Base-by-base conservation (phyloP, 495 filamentous ascomycete genomes). In the Penicillium tannophilum region DNA sequence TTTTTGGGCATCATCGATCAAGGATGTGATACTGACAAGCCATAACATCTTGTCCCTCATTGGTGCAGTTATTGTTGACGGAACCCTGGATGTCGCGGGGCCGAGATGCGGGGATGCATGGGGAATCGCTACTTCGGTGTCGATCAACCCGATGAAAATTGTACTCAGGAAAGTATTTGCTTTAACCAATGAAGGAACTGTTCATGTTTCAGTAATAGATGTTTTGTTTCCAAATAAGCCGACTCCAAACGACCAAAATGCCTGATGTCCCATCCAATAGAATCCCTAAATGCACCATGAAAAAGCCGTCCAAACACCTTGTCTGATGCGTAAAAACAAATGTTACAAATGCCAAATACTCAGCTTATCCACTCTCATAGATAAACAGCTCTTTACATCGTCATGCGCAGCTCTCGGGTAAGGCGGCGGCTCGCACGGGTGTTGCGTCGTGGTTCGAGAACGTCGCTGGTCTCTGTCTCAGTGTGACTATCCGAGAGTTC, bases 401-500 rank as follows among this genome's bases (percentile, higher is more conserved):
- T 75, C 70, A 75, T 71, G 19, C 76, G 68, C 49, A 78, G 57
- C 19, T 71, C 67, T 45, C 72, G 64, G 19, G 72, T 72, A 14
- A 67, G 71, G 23, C 65, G 67, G 30, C 74, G 64, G 52, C 62
- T 78, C n/a, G 76, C 68, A 42, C 75, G 63, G 5, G 73, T 76
- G 55, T 63, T 68, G 28, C 74, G 71, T 17, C 67, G 71, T 17
- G 68, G 58, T 35, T 75, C 75, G 20, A 51, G 56, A 8, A 51
- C 55, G 33, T 79, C 77, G 47, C 71, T 78, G 4, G 66, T 56
- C 8, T 74, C 74, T 4, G 75, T 73, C 48, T 76, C 77, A 0
- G 72, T 75, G 59, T 64, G 70, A 17, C 67, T 54, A 49, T 79
- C 77, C 4, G 75, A 79, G 12, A 72, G 55, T 47, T 77, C 75